Conservation (phyloP, 352 stramenopile species). For the Chrysophaeum taylorii region DNA sequence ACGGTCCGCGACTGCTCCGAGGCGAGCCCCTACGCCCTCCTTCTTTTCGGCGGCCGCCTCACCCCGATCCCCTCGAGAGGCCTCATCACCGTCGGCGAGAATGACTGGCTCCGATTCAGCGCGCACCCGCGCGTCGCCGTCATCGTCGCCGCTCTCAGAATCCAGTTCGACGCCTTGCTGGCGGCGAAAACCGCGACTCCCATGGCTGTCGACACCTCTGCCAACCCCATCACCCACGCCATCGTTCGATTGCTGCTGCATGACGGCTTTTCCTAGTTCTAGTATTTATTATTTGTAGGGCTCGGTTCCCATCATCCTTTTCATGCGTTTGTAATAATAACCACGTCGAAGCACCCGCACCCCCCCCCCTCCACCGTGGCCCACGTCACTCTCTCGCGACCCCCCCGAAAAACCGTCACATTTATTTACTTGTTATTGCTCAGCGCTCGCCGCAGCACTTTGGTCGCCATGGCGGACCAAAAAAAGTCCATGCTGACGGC, state of each 20-base stretch:
- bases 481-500: neutral
- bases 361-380: too few species aligned
- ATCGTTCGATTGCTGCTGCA: neutral
- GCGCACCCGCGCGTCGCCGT: neutral
- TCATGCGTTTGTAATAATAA: too few species aligned
- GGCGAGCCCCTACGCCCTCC: conserved; percentile 86
- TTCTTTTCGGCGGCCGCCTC: conserved; percentile 92
- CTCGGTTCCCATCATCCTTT: too few species aligned
- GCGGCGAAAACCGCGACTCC: neutral
- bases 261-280: neutral
- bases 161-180: neutral
- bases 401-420: too few species aligned
- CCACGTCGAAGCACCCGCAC: too few species aligned
- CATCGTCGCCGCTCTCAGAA: neutral
- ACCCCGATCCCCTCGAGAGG: conserved; percentile 44
- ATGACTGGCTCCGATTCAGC: neutral
- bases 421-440: too few species aligned
- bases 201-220: neutral
- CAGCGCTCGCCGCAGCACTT: too few species aligned
- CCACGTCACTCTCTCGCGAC: too few species aligned
- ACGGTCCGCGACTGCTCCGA: conserved; percentile 94
- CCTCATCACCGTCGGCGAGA: conserved; percentile 33
- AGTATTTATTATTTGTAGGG: too few species aligned
- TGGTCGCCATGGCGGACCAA: too few species aligned
- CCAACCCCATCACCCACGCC: neutral